Evolutionary conservation across 371 early-diverging fungal genomes (phyloP).

Genomic region (Mortierella sp.): DNA sequence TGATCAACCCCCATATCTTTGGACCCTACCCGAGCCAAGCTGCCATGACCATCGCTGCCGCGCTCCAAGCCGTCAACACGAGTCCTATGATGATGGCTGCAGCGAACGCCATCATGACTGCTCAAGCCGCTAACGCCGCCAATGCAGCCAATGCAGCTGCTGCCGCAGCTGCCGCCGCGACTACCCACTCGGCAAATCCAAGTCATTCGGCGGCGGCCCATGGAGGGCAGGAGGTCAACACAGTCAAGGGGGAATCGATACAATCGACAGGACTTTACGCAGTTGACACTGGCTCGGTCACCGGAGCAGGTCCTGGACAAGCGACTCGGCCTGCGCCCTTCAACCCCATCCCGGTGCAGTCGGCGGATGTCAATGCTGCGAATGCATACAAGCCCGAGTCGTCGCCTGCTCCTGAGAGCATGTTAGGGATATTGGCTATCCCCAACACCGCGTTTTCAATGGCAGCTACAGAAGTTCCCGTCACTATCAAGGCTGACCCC

Average conservation of each 20-base stretch:
- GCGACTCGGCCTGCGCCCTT: background rate
- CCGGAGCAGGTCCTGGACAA: background rate
- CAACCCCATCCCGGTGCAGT: background rate
- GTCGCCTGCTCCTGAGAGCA: background rate
- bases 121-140: constrained; percentile 21
- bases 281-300: background rate
- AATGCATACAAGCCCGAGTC: background rate
- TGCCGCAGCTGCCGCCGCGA: background rate
- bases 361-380: background rate
- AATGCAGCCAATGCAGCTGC: constrained; percentile 15
- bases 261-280: background rate
- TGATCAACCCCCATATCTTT: constrained; percentile 32
- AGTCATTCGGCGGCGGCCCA: background rate
- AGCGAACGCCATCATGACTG: constrained; percentile 37
- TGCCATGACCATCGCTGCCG: constrained; percentile 42
- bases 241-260: background rate
- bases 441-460: background rate
- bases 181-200: no score
- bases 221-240: background rate
- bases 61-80: constrained; percentile 33
- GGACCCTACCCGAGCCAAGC: constrained; percentile 43
- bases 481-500: background rate
- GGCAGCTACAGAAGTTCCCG: background rate
- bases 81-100: constrained; percentile 49
- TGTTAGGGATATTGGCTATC: background rate